These are phyloP conservation scores for Arabidopsis suecica DNA, from an alignment of 345 rosid genomes.

Conservation along the genomic window DNA sequence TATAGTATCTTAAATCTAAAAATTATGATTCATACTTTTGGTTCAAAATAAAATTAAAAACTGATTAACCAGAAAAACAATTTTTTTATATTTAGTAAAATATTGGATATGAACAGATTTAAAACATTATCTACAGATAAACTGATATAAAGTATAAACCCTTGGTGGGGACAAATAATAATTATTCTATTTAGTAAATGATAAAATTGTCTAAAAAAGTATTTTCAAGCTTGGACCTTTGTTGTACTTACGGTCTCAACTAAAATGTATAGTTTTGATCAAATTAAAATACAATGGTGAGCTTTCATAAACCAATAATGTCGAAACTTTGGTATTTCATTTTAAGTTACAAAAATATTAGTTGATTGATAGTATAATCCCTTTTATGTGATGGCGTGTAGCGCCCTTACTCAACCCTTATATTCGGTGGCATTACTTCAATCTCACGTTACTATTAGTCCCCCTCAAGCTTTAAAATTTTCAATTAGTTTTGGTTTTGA, in stretches of 20 bases:
- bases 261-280: no score
- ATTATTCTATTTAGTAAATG: neutral
- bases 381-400: neutral
- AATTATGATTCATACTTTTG: neutral
- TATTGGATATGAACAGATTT: constrained; percentile 27
- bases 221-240: neutral
- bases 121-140: constrained; percentile 4
- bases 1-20: neutral
- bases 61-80: no score
- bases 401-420: neutral
- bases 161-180: constrained; percentile 9
- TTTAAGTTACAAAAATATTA: no score
- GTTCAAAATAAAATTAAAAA: no score
- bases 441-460: constrained; percentile 21
- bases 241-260: no score
- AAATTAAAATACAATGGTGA: no score
- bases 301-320: no score
- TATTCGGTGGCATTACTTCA: constrained; percentile 36
- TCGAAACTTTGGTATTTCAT: no score
- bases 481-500: neutral
- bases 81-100: neutral
- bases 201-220: neutral
- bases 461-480: neutral
- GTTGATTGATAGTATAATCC: no score
- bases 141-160: constrained; percentile 1